Conservation (phyloP, 202 grass and related monocot species). For the Tripidium arundinaceum region DNA sequence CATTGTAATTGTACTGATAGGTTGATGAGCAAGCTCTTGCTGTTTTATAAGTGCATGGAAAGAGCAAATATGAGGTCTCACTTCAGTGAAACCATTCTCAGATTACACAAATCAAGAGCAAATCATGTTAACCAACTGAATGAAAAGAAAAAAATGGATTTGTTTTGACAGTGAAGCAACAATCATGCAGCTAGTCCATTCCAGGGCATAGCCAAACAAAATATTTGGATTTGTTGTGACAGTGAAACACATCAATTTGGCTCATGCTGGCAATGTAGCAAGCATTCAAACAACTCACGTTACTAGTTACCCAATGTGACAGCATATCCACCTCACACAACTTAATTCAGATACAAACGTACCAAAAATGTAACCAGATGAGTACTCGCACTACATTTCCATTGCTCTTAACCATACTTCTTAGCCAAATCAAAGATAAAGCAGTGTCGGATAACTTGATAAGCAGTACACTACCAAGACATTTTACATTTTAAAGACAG, state of each 20-base stretch:
- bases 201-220: background rate
- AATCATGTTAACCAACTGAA: background rate
- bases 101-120: background rate
- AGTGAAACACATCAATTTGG: background rate
- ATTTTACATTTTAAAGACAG: background rate
- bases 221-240: background rate
- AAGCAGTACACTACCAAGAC: background rate
- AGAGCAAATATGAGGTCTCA: background rate
- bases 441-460: background rate
- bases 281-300: background rate
- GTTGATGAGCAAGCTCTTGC: background rate
- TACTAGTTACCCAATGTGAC: background rate
- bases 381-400: slow-evolving; percentile 22
- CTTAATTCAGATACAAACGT: slow-evolving; percentile 16
- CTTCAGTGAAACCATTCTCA: background rate
- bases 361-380: slow-evolving; percentile 27
- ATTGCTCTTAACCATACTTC: slow-evolving; percentile 13
- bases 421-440: background rate
- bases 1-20: background rate
- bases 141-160: too few species aligned
- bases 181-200: background rate
- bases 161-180: too few species aligned
- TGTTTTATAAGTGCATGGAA: background rate
- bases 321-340: background rate
- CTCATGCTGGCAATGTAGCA: background rate